Evolutionary conservation across 495 filamentous ascomycete species (phyloP), one percentile per base, ranked within the genome.

Genomic region (Penicillium lividum): DNA sequence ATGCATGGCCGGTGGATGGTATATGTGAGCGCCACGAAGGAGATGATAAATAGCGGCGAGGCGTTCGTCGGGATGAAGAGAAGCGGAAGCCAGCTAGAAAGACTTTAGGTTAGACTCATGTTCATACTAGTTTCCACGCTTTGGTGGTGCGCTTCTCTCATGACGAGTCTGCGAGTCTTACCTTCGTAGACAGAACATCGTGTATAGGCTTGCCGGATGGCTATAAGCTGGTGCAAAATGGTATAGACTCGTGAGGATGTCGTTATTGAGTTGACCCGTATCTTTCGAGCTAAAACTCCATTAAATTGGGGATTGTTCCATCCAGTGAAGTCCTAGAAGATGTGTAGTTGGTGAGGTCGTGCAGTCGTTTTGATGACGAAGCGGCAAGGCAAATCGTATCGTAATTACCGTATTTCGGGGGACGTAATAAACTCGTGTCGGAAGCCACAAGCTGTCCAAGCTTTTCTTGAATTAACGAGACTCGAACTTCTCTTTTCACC

Each of bases 11-110:
- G 84, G 69, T 93, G 92, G 61, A 96, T 85, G 69, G 93, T 86
- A 77, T 95, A 96, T 63, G 91, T 96, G 66, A 89, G 86, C 61
- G 92, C 77, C 74, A 96, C 89, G 80, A 94, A 95, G 68, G 93
- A 86, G 72, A 93, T 84, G 62, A 96, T 91, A 78, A 95, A 94
- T 59, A 90, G 85, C 7, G 88, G 87, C 51, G 87, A 91, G 54
- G 89, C 89, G 67, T 91, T 90, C 56, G 86, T 90, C 36, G 78
- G 77, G 48, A 80, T 76, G 61, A 75, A 77, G 59, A 79, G 69
- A 34, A 77, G 70, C n/a, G 76, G 76, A 30, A 77, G 62, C 69
- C 71, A 75, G 62, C 74, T 76, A 40, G 15, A 30, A 28, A 49
- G 13, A 49, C 3, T 31, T 3, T 3, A 49, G 31, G 15, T 49